Conservation (phyloP, 441 rosid genomes). For the Dalechampia spathulata region DNA sequence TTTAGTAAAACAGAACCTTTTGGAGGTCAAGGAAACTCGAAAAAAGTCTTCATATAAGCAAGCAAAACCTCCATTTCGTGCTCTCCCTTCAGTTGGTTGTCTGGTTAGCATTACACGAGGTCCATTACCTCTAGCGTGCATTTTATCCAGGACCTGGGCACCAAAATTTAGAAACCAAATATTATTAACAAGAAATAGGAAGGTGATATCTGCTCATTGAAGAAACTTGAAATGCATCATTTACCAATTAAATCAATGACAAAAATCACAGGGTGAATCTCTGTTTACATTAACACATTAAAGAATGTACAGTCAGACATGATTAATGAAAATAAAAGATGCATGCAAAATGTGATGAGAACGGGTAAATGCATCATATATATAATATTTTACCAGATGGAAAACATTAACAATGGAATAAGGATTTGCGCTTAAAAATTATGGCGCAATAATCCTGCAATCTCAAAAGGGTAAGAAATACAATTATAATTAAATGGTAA, state of each 20-base stretch:
- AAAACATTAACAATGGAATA: not conserved
- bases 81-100: conserved; percentile 97
- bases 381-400: too few relatives aligned
- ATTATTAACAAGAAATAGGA: not conserved
- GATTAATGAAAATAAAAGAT: not conserved
- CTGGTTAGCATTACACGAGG: conserved; percentile 88
- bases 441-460: too few relatives aligned
- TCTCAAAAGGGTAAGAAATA: not conserved
- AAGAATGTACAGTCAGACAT: not conserved
- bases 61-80: conserved; percentile 80
- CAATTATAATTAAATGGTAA: too few relatives aligned
- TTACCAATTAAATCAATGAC: not conserved
- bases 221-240: not conserved
- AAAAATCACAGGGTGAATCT: not conserved
- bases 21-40: conserved; percentile 3
- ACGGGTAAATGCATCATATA: not conserved
- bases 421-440: not conserved
- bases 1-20: conserved; percentile 9
- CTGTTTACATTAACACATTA: not conserved
- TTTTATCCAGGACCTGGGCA: conserved; percentile 57
- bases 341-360: not conserved
- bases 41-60: conserved; percentile 9
- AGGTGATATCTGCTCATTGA: not conserved
- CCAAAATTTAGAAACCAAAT: not conserved
- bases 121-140: conserved; percentile 94